Conservation (phyloP, 2,329 filamentous ascomycete genomes). For the Curvularia sp. region DNA sequence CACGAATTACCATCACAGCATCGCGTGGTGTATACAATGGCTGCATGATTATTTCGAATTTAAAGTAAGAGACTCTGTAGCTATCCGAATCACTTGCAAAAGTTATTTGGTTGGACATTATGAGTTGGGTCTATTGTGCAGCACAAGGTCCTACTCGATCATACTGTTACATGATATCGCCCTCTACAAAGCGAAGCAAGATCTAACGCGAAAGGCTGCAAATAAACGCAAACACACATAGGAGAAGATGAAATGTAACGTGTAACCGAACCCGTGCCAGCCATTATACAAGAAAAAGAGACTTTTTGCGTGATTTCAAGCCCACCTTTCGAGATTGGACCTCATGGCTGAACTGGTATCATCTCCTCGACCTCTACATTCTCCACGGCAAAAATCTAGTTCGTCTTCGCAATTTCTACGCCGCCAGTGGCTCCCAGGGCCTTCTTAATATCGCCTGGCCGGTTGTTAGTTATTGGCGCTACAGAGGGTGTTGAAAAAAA, state of each 20-base stretch:
- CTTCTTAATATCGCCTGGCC: conserved; percentile 41
- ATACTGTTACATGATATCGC: conserved; percentile 41
- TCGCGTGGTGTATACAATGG: not conserved
- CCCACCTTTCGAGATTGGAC: conserved; percentile 12
- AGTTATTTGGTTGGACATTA: conserved; percentile 14
- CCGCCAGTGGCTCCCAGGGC: conserved; percentile 73
- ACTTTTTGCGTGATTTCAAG: conserved; percentile 33
- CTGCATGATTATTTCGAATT: not conserved
- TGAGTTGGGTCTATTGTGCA: conserved; percentile 42
- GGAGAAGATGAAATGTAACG: conserved; percentile 27
- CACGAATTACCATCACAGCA: not conserved
- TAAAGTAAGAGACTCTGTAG: not conserved
- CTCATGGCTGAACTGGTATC: conserved; percentile 42
- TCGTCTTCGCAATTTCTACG: conserved; percentile 46
- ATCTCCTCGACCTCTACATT: conserved; percentile 22
- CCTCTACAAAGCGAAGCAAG: conserved; percentile 29
- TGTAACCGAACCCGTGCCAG: conserved; percentile 29
- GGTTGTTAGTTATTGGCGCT: too few species aligned
- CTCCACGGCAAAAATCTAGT: conserved; percentile 11
- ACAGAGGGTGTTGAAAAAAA: too few species aligned
- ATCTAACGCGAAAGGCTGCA: conserved; percentile 34
- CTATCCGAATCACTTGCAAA: not conserved
- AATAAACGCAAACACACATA: conserved; percentile 38
- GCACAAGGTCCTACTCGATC: conserved; percentile 33
- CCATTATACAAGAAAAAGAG: conserved; percentile 41